These are phyloP conservation scores for Sugiyamaella chiloensis DNA, from an alignment of 805 yeast species.

Conservation along the genomic window DNA sequence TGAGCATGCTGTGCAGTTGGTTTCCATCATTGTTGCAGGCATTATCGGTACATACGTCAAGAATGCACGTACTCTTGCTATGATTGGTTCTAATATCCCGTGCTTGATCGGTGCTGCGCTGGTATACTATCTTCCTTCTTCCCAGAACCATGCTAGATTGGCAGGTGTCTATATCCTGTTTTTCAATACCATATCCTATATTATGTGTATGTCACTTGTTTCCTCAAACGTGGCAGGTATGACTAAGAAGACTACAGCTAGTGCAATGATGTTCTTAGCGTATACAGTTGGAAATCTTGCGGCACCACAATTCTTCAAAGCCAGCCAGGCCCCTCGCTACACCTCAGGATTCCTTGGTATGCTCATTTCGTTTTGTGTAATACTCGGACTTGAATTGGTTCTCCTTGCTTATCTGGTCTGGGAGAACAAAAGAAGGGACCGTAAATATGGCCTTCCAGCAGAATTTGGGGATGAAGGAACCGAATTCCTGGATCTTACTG, in stretches of 20 bases:
- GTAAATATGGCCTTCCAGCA: background rate
- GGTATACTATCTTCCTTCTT: conserved; percentile 6
- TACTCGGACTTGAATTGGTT: conserved; percentile 43
- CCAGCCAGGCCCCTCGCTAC: conserved; percentile 57
- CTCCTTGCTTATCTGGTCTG: conserved; percentile 16
- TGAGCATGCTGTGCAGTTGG: conserved; percentile 8
- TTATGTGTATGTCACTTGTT: conserved; percentile 5
- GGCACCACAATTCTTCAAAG: conserved; percentile 69
- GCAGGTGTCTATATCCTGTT: conserved; percentile 4
- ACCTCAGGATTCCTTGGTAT: conserved; percentile 51
- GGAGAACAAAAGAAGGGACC: conserved; percentile 48
- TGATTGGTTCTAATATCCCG: conserved; percentile 6
- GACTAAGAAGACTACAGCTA: conserved; percentile 62
- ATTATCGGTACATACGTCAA: conserved; percentile 2
- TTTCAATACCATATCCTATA: conserved; percentile 1
- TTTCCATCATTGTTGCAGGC: conserved; percentile 4
- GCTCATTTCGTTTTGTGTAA: conserved; percentile 35
- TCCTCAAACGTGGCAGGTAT: conserved; percentile 59
- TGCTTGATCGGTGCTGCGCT: conserved; percentile 6
- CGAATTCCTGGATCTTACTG: conserved; percentile 34
- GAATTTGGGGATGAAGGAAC: background rate
- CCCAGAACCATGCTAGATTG: conserved; percentile 4
- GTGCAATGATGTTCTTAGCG: conserved; percentile 56
- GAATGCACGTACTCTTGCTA: conserved; percentile 3
- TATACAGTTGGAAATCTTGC: conserved; percentile 67